Conservation (phyloP, 2,329 filamentous ascomycete genomes). For the Colletotrichum sp. region DNA sequence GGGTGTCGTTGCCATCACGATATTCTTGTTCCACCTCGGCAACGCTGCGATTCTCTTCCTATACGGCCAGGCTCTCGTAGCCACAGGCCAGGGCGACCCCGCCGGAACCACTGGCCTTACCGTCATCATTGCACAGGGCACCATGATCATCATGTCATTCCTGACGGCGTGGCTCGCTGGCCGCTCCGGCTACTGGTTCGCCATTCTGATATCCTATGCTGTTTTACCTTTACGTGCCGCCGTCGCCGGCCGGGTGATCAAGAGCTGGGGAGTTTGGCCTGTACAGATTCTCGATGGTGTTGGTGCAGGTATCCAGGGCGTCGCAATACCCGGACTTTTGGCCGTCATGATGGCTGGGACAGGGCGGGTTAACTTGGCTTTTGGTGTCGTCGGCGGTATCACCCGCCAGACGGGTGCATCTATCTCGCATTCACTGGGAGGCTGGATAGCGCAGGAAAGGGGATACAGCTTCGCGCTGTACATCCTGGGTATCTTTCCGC, state of each 20-base stretch:
- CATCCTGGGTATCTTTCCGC: constrained; percentile 1
- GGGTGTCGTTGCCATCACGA: not conserved
- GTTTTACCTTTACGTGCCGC: not conserved
- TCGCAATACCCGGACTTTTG: constrained; percentile 3
- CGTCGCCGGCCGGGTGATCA: not conserved
- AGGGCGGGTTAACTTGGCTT: not conserved
- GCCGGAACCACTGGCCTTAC: constrained; percentile 11
- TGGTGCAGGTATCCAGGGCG: constrained; percentile 13
- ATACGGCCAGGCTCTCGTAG: constrained; percentile 12
- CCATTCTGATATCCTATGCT: not conserved
- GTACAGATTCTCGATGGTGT: constrained; percentile 14
- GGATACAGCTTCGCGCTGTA: constrained; percentile 14
- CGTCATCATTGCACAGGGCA: constrained; percentile 12
- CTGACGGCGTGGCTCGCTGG: constrained; percentile 7
- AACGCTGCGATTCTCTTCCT: constrained; percentile 10
- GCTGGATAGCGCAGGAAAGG: constrained; percentile 4
- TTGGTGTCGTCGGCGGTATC: constrained; percentile 8
- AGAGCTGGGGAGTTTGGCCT: constrained; percentile 9
- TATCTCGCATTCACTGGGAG: constrained; percentile 2
- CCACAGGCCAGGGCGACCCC: constrained; percentile 1
- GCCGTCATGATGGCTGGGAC: constrained; percentile 13
- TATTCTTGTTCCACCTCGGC: constrained; percentile 10
- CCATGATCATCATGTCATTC: constrained; percentile 7
- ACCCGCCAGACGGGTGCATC: constrained; percentile 10
- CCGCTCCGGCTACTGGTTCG: not conserved